phyloP scores from a whole-genome alignment of 495 filamentous ascomycete genomes.

The Achaetomiella virescens region DNA sequence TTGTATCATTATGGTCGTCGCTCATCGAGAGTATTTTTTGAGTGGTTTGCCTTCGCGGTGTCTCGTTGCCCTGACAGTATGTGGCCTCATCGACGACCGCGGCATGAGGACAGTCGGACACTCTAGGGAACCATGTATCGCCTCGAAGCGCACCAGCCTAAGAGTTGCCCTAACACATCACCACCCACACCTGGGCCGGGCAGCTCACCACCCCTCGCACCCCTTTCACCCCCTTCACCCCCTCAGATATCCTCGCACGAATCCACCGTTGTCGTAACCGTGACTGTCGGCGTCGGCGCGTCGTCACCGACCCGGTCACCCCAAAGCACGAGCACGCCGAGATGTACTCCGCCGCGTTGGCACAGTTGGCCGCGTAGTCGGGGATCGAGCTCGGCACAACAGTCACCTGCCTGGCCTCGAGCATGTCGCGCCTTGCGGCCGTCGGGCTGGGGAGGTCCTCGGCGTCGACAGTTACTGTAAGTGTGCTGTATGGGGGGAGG shows the following conservation, averaged over 20 bases:
- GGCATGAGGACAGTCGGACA: too few species aligned
- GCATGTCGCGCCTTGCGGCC: slow-evolving; percentile 13
- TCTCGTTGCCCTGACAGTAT: too few species aligned
- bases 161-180: background rate
- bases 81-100: too few species aligned
- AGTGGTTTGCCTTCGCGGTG: too few species aligned
- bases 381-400: slow-evolving; percentile 21
- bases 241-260: slow-evolving; percentile 23
- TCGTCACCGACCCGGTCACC: slow-evolving; percentile 26
- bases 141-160: too few species aligned
- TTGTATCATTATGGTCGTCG: too few species aligned
- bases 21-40: too few species aligned
- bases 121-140: too few species aligned
- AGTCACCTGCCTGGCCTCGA: slow-evolving; percentile 16
- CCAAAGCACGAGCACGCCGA: slow-evolving; percentile 33
- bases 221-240: background rate
- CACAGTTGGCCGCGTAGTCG: slow-evolving; percentile 23
- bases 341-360: slow-evolving; percentile 18
- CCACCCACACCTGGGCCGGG: background rate
- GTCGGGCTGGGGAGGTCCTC: slow-evolving; percentile 3
- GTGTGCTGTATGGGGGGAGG: slow-evolving; percentile 13
- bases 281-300: slow-evolving; percentile 27
- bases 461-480: slow-evolving; percentile 25
- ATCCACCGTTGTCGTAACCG: slow-evolving; percentile 27
- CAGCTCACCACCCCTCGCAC: background rate